These are phyloP conservation scores for Echinochloa phyllopogon DNA, from an alignment of 176 grass and related monocot species.

Conservation along the genomic window DNA sequence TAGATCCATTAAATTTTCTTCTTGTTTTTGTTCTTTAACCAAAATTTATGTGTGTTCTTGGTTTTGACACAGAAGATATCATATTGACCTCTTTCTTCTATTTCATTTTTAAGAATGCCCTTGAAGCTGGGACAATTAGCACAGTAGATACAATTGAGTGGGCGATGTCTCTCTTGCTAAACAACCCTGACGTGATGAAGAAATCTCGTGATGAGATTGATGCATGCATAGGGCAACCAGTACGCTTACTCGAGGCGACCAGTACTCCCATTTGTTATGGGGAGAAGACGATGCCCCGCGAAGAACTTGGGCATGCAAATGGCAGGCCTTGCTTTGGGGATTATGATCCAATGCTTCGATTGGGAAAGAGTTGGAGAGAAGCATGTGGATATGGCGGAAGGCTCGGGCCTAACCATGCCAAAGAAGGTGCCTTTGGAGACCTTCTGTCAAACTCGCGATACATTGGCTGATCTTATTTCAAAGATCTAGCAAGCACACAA, in stretches of 20 bases:
- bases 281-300: not conserved
- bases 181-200: not conserved
- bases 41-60: too few species aligned
- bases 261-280: not conserved
- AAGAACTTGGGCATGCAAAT: conserved; percentile 35
- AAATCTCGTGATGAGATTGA: not conserved
- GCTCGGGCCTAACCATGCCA: not conserved
- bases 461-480: too few species aligned
- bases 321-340: conserved; percentile 15
- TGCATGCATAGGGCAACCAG: not conserved
- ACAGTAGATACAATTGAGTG: not conserved
- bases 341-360: conserved; percentile 25
- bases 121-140: not conserved
- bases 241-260: not conserved
- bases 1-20: too few species aligned
- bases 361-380: conserved; percentile 16
- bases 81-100: too few species aligned
- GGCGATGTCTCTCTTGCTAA: conserved; percentile 1
- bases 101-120: too few species aligned
- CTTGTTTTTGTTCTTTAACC: too few species aligned
- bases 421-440: not conserved
- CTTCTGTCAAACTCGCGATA: too few species aligned
- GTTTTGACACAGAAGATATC: too few species aligned
- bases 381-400: conserved; percentile 7
- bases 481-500: too few species aligned